Base-by-base conservation (phyloP, 2,329 filamentous ascomycete genomes). In the Didymella pinodella region DNA sequence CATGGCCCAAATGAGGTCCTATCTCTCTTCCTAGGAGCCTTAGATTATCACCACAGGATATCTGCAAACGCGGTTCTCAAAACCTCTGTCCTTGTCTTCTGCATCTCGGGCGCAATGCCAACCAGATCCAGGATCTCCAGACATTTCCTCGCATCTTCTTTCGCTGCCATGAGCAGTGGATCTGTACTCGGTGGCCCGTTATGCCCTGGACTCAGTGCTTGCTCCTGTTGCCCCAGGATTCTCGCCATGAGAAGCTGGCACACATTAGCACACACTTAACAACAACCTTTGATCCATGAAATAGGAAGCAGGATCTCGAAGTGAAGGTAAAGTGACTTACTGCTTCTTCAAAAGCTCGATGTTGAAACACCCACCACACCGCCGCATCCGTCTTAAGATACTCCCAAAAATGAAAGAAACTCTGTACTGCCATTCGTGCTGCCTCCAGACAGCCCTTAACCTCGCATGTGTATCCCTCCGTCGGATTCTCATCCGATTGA, bases 341-440 rank as follows among this genome's bases (percentile, higher is more conserved):
- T 31, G 89, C 89, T 79, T 93, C 90, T 51, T 93, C 82, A 70
- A 93, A 93, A 0, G 90, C 90, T 1, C 91, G 82, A 72, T 93
- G 91, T 73, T 92, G 91, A 65, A 93, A 92, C 0, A 92, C 90
- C 90, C 90, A 94, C 90, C 90, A 93, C 0, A 93, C 90, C 14
- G 88, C 84, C 1, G 90, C 89, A 78, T 94, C 91, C 16, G 81
- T 81, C 65, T 89, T 86, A 62, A 93, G 87, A 12, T 91, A 78
- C 36, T 80, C 81, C 76, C 88, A 91, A 7, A 93, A 82, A 57
- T 92, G 82, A 74, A 93, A 93, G 72, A 93, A 94, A 1, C 89
- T 82, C 44, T 83, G 84, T 46, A 94, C 86, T 4, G 90, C 90
- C 71, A 90, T 89, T 67, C 92, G 88, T 0, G 90, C 90, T 0